Conservation (phyloP, 1,139 yeast genomes). For the Taiozyma sp. region DNA sequence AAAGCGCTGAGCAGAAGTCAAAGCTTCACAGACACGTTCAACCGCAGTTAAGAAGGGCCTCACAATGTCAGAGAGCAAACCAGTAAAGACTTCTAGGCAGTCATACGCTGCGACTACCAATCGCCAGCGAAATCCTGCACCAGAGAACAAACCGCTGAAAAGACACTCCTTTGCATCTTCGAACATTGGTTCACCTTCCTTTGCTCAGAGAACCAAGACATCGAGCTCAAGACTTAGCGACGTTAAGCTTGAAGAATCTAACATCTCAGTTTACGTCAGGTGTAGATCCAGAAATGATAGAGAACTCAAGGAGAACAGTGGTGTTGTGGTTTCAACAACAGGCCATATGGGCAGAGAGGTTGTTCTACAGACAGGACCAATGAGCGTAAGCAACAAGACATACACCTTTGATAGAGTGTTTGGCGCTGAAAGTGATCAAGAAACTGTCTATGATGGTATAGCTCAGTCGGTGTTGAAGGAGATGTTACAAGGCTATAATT, state of each 20-base stretch:
- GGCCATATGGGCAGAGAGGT: constrained; percentile 32
- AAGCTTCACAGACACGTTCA: neutral
- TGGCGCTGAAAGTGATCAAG: constrained; percentile 72
- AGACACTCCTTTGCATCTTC: neutral
- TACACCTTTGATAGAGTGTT: constrained; percentile 66
- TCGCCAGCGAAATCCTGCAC: constrained; percentile 1
- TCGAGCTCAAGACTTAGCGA: constrained; percentile 14
- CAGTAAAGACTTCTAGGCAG: neutral
- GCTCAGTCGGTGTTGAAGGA: constrained; percentile 58
- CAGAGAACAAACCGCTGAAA: constrained; percentile 2
- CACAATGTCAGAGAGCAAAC: neutral
- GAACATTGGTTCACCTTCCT: neutral
- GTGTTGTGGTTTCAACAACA: constrained; percentile 50
- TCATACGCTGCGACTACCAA: neutral
- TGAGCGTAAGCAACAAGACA: constrained; percentile 34
- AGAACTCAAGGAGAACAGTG: constrained; percentile 62
- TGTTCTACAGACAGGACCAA: constrained; percentile 26
- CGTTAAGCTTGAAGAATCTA: constrained; percentile 24
- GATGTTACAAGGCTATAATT: constrained; percentile 60
- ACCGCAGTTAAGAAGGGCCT: neutral
- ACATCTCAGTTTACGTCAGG: constrained; percentile 76
- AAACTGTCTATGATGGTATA: constrained; percentile 50
- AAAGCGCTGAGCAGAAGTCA: neutral
- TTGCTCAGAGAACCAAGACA: neutral
- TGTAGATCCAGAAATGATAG: constrained; percentile 72